A percentile compares a stretch with the other conserved stretches of the same genome.
Evolutionary conservation across 805 yeast species (phyloP).

Genomic region (Pichia kluyveri): DNA sequence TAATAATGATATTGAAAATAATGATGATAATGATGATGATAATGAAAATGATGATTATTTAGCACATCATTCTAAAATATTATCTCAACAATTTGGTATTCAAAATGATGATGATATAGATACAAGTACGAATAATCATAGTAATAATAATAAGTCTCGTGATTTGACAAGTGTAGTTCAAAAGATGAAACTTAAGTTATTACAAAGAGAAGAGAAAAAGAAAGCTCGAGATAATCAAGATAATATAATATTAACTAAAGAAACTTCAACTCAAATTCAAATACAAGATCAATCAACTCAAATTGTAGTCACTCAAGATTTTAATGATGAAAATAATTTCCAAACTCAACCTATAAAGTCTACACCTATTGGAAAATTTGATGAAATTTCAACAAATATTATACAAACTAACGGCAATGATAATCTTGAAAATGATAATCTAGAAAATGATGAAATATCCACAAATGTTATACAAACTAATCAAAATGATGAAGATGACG

Average conservation of each 20-base stretch:
- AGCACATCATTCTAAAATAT: background rate
- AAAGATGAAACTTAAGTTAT: background rate
- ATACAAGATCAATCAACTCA: background rate
- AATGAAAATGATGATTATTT: slow-evolving; percentile 3
- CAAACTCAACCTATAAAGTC: background rate
- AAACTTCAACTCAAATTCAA: background rate
- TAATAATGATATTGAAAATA: background rate
- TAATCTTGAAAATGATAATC: too few species aligned
- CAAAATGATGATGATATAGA: background rate
- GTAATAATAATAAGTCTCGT: too few species aligned
- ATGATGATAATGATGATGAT: background rate
- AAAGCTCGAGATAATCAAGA: background rate
- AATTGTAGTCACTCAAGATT: background rate
- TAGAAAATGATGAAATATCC: background rate
- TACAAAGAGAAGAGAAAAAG: background rate
- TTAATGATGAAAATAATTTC: background rate
- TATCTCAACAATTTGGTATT: slow-evolving; percentile 6
- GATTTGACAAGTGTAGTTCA: background rate
- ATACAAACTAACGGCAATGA: too few species aligned
- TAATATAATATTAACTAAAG: background rate
- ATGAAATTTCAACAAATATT: too few species aligned
- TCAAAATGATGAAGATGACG: background rate
- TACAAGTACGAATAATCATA: too few species aligned
- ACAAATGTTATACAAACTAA: background rate
- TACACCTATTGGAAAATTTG: too few species aligned